Conservation (phyloP, 208 protist species). For the Trypanosomatidae sp. region DNA sequence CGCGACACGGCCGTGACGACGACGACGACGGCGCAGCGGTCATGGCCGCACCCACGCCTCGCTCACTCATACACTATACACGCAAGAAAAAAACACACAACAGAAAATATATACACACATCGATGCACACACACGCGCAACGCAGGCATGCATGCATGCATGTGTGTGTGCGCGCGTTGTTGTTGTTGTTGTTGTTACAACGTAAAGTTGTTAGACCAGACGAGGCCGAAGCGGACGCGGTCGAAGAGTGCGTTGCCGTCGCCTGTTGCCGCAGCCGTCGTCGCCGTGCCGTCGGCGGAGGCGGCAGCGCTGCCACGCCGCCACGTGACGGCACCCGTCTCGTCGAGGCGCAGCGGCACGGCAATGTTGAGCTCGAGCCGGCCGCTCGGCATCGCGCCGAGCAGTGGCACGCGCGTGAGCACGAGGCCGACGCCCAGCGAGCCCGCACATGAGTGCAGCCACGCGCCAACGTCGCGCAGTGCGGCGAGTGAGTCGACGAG, state of each 20-base stretch:
- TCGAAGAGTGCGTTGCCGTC: conserved; percentile 45
- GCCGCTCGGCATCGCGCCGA: conserved; percentile 56
- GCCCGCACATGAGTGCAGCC: conserved; percentile 46
- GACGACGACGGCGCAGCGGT: no score
- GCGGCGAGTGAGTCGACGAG: conserved; percentile 31
- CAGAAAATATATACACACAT: neutral
- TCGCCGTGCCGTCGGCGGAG: no score
- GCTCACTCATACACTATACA: neutral
- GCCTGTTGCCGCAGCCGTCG: no score
- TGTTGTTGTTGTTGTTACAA: conserved; percentile 15
- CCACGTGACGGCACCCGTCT: conserved; percentile 28
- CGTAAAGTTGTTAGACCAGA: conserved; percentile 68
- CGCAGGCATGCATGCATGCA: neutral
- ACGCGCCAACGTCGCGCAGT: conserved; percentile 25
- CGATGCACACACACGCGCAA: conserved; percentile 2
- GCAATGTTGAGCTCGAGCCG: conserved; percentile 74
- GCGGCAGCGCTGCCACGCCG: conserved; percentile 29
- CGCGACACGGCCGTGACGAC: no score
- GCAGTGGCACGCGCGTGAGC: conserved; percentile 69
- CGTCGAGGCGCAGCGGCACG: conserved; percentile 50
- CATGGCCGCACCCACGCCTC: no score
- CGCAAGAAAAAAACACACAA: neutral
- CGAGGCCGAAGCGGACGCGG: conserved; percentile 55
- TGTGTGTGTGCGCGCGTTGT: neutral
- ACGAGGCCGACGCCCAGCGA: conserved; percentile 68